phyloP scores from a whole-genome alignment of 306 rosid species.

The Pyrus communis region DNA sequence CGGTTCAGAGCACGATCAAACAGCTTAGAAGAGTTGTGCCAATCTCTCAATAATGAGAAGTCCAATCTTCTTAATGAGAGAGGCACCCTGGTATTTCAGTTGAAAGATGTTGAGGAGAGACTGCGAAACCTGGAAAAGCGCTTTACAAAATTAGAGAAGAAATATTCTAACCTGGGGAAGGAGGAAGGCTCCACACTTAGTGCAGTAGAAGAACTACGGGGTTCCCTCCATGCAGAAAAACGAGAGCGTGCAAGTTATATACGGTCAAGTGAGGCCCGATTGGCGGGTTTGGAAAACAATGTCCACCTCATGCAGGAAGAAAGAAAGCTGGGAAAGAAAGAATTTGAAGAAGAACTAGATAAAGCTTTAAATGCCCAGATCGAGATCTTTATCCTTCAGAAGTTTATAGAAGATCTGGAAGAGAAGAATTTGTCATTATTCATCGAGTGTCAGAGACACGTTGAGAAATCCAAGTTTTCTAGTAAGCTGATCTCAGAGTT shows the following conservation, averaged over 20 bases:
- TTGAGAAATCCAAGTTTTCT: slow-evolving; percentile 68
- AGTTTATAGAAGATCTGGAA: slow-evolving; percentile 86
- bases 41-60: slow-evolving; percentile 64
- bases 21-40: slow-evolving; percentile 81
- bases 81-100: slow-evolving; percentile 48
- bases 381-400: slow-evolving; percentile 90
- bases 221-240: slow-evolving; percentile 53
- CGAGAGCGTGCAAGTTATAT: slow-evolving; percentile 51
- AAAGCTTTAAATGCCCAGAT: slow-evolving; percentile 86
- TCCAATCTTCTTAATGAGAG: slow-evolving; percentile 65
- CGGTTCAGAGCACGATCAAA: slow-evolving; percentile 62
- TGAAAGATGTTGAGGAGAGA: slow-evolving; percentile 65
- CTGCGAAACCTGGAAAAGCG: slow-evolving; percentile 62
- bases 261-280: slow-evolving; percentile 52
- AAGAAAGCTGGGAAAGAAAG: slow-evolving; percentile 56
- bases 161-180: slow-evolving; percentile 57
- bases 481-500: slow-evolving; percentile 72
- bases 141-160: slow-evolving; percentile 66
- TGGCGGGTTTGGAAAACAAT: slow-evolving; percentile 54
- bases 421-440: slow-evolving; percentile 54
- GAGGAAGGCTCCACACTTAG: slow-evolving; percentile 51
- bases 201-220: slow-evolving; percentile 63
- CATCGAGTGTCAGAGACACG: slow-evolving; percentile 64
- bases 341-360: slow-evolving; percentile 80
- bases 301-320: slow-evolving; percentile 56